These are phyloP conservation scores for Cruciata laevipes DNA, from an alignment of 257 asterid species.

Conservation along the genomic window DNA sequence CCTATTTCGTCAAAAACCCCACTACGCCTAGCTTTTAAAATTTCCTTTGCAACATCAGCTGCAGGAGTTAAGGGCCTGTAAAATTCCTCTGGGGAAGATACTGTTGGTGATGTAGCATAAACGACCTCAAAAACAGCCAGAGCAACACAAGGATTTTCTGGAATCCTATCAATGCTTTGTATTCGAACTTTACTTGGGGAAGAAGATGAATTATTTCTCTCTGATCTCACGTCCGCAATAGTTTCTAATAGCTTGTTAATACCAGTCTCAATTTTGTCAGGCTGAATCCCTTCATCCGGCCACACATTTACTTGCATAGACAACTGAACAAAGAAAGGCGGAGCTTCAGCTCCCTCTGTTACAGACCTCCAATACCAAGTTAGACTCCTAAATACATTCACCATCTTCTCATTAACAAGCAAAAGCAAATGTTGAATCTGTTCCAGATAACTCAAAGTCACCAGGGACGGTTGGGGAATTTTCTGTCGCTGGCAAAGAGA, in stretches of 20 bases:
- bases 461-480: slow-evolving; percentile 7
- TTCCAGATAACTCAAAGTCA: slow-evolving; percentile 46
- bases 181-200: slow-evolving; percentile 86
- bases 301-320: slow-evolving; percentile 77
- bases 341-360: slow-evolving; percentile 95
- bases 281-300: slow-evolving; percentile 99
- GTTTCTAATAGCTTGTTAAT: slow-evolving; percentile 59
- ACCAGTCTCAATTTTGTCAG: slow-evolving; percentile 91
- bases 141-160: slow-evolving; percentile 50
- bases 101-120: slow-evolving; percentile 34
- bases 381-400: slow-evolving; percentile 43
- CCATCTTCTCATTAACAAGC: slow-evolving; percentile 28
- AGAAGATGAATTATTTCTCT: slow-evolving; percentile 40
- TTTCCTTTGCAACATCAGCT: slow-evolving; percentile 82
- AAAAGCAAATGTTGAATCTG: slow-evolving; percentile 27
- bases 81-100: slow-evolving; percentile 16
- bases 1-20: slow-evolving; percentile 59
- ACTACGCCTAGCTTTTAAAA: slow-evolving; percentile 45
- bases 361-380: slow-evolving; percentile 89
- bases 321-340: slow-evolving; percentile 91
- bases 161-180: slow-evolving; percentile 81
- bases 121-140: slow-evolving; percentile 92
- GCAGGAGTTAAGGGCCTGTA: slow-evolving; percentile 91
- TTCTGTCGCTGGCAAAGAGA: slow-evolving; percentile 3
- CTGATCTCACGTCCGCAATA: slow-evolving; percentile 61